Evolutionary conservation across 768 basidiomycete species (phyloP), one percentile per base, ranked within the genome.

Genomic region (Kwoniella dejecticola): DNA sequence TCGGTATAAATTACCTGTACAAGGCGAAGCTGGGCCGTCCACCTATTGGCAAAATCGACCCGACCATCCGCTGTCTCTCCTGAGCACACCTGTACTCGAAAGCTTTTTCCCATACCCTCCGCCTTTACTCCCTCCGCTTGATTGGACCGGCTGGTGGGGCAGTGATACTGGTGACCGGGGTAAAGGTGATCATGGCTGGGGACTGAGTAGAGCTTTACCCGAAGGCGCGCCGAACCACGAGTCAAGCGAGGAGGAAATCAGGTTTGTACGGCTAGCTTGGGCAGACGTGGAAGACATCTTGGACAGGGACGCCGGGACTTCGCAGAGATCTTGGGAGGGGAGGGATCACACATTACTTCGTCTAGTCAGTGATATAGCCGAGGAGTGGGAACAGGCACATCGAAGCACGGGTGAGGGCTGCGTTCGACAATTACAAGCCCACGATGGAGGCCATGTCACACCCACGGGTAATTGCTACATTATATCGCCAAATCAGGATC

Each of bases 101-200:
- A 71, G 64, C 29, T 76, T 78, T 68, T 78, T 78, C 56, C 77
- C 77, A 1, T 77, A 76, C 59, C 71, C 77, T 3, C 70, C 74
- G 13, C 74, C 77, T 0, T 56, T 75, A n/a, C 52, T 78, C 11
- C 77, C 74, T 0, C 30, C 67, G 0, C 40, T 74, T 4, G 26
- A 62, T 2, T 69, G 68, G 69, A 60, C 56, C 0, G 71, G 71
- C 2, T 74, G 72, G 72, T 74, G 72, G 72, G 64, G 56, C 17
- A 42, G 58, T 33, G 65, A 64, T 46, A 66, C 68, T 8, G 58
- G 57, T n/a, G 58, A 66, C 45, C 15, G 26, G 2, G 63, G 61
- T 7, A 24, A 19, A 6, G 46, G 60, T 2, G 62, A 57, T 33
- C 17, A 31, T 31, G 56, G 56, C 17, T 68, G 66, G 68, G 27